Evolutionary conservation across 1,139 yeast species (phyloP).

Genomic region (Pichia sp.): DNA sequence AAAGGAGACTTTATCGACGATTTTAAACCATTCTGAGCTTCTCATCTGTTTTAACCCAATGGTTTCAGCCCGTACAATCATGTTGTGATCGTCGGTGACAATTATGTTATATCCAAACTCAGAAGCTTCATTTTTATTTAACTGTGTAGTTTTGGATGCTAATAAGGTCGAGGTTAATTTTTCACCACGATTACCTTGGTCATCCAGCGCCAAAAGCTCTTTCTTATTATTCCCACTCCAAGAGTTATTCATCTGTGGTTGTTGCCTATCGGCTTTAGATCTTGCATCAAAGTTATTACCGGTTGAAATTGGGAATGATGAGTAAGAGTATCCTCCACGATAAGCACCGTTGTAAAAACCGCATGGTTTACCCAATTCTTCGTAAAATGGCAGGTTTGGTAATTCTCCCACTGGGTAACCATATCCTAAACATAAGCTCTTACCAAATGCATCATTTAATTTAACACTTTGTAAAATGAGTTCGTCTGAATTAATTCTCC

Average conservation of each 20-base stretch:
- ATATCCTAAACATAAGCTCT: conserved; percentile 19
- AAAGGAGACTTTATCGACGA: conserved; percentile 33
- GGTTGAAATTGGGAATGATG: conserved; percentile 6
- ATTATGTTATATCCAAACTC: conserved; percentile 49
- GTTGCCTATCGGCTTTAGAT: too few relatives aligned
- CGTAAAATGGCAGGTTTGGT: conserved; percentile 12
- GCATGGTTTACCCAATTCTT: conserved; percentile 9
- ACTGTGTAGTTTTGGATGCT: conserved; percentile 8
- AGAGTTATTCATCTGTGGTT: neutral
- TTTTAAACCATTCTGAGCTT: conserved; percentile 49
- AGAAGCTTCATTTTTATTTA: conserved; percentile 28
- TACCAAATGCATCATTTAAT: conserved; percentile 23
- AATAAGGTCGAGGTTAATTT: conserved; percentile 7
- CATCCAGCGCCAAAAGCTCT: neutral
- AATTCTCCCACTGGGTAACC: conserved; percentile 15
- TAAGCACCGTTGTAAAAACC: conserved; percentile 13
- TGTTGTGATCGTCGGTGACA: conserved; percentile 66
- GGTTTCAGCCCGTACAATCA: conserved; percentile 58
- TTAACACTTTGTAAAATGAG: conserved; percentile 49
- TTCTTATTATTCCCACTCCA: neutral
- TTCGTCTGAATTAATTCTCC: conserved; percentile 57
- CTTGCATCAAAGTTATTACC: neutral
- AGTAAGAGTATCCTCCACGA: conserved; percentile 9
- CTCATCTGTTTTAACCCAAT: conserved; percentile 50
- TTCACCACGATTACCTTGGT: conserved; percentile 9